Percentiles rank a stretch among this genome's conserved stretches.
These are phyloP conservation scores for Eucalyptus pumila DNA, from an alignment of 345 rosid genomes.

Conservation along the genomic window DNA sequence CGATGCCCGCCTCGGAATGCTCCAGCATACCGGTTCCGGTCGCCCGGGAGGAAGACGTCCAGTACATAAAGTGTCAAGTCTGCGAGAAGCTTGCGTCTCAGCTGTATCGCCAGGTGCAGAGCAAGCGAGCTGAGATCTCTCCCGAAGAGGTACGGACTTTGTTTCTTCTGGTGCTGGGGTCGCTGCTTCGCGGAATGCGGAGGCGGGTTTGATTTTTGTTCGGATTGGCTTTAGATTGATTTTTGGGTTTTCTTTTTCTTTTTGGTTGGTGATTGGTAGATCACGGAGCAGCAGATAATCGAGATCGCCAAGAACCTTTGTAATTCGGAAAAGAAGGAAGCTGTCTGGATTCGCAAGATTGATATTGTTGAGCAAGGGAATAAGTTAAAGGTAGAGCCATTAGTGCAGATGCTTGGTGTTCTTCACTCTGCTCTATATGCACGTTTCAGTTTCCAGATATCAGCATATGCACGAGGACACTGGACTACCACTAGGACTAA, in stretches of 20 bases:
- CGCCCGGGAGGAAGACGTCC: slow-evolving; percentile 71
- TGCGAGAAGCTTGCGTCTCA: slow-evolving; percentile 69
- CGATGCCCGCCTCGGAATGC: slow-evolving; percentile 25
- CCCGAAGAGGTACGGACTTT: slow-evolving; percentile 46
- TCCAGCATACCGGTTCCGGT: slow-evolving; percentile 32
- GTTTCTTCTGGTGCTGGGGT: background rate
- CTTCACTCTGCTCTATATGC: background rate
- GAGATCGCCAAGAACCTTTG: slow-evolving; percentile 91
- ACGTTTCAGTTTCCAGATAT: background rate
- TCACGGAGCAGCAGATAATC: slow-evolving; percentile 67
- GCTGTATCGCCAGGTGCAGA: slow-evolving; percentile 47
- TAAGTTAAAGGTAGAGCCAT: slow-evolving; percentile 41
- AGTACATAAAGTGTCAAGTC: slow-evolving; percentile 73
- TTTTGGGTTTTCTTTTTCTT: background rate
- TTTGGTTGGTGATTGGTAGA: slow-evolving; percentile 11
- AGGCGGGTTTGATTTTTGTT: background rate
- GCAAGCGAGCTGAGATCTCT: slow-evolving; percentile 62
- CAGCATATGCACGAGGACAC: background rate
- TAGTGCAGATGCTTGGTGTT: background rate
- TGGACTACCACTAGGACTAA: background rate
- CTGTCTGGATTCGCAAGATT: slow-evolving; percentile 86
- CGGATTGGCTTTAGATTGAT: background rate
- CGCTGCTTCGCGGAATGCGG: background rate
- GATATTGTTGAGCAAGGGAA: slow-evolving; percentile 75
- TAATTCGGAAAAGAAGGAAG: slow-evolving; percentile 85